Percentiles rank a stretch among this genome's conserved stretches.
These are phyloP conservation scores for Bombardia bombarda DNA, from an alignment of 495 filamentous ascomycete genomes.

Conservation along the genomic window DNA sequence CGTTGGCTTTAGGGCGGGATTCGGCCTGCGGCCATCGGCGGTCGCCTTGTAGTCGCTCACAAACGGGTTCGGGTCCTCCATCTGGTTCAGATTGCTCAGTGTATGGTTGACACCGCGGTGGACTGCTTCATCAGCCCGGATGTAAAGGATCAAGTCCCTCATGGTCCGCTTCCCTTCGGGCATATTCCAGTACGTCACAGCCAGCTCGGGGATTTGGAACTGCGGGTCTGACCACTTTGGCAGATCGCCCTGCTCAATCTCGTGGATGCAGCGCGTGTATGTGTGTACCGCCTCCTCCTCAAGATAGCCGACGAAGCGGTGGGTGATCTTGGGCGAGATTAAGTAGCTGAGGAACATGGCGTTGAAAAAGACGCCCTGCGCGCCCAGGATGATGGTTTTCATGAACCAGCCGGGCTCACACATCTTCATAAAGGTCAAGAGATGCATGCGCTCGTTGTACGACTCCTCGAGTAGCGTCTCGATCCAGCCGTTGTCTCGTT, in stretches of 20 bases:
- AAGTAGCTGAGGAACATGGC: conserved; percentile 85
- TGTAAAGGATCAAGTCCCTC: conserved; percentile 77
- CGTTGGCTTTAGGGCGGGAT: conserved; percentile 54
- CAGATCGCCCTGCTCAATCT: conserved; percentile 75
- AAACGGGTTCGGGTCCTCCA: conserved; percentile 84
- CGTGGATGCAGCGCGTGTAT: conserved; percentile 78
- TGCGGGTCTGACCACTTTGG: conserved; percentile 65
- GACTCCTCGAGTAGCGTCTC: conserved; percentile 90
- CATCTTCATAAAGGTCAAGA: conserved; percentile 90
- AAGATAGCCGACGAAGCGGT: conserved; percentile 94
- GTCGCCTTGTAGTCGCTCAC: conserved; percentile 62
- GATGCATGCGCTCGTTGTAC: conserved; percentile 95
- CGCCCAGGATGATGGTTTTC: conserved; percentile 75
- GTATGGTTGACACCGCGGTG: conserved; percentile 98
- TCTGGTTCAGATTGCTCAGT: conserved; percentile 73
- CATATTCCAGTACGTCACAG: conserved; percentile 87
- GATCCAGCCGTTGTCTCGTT: conserved; percentile 96
- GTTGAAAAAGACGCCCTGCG: conserved; percentile 88
- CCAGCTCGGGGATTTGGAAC: conserved; percentile 78
- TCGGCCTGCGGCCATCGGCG: conserved; percentile 38
- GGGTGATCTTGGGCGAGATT: conserved; percentile 78
- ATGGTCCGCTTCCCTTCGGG: conserved; percentile 76
- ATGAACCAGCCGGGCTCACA: conserved; percentile 87
- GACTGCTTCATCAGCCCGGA: conserved; percentile 86
- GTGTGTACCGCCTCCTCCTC: conserved; percentile 97